These are phyloP conservation scores for Dryas drummondii DNA, from an alignment of 306 rosid genomes.

Conservation along the genomic window DNA sequence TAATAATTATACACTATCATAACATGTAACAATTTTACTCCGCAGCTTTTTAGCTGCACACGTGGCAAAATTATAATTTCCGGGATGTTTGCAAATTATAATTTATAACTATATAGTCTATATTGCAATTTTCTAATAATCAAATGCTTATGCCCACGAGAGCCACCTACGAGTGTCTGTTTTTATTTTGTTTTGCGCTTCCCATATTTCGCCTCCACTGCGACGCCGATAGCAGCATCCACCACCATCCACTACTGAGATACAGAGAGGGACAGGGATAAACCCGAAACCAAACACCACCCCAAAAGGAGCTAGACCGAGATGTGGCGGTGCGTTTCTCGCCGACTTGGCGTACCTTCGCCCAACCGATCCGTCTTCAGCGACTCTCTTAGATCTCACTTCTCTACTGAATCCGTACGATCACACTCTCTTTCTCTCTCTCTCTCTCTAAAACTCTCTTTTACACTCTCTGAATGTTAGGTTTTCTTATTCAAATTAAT, in stretches of 20 bases:
- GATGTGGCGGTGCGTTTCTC: slow-evolving; percentile 96
- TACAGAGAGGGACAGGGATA: not conserved
- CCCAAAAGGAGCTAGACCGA: not conserved
- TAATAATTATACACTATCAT: no score
- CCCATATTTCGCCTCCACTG: slow-evolving; percentile 16
- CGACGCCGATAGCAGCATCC: slow-evolving; percentile 8
- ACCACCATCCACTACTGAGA: not conserved
- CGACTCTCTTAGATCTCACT: slow-evolving; percentile 56
- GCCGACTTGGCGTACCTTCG: slow-evolving; percentile 54
- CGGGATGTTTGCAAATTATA: no score
- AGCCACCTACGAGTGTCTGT: not conserved
- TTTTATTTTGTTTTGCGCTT: not conserved
- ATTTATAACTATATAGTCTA: no score
- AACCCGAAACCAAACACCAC: not conserved
- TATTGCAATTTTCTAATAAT: not conserved
- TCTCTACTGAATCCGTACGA: slow-evolving; percentile 58
- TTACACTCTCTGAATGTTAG: slow-evolving; percentile 10
- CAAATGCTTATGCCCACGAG: not conserved
- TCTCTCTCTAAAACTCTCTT: no score
- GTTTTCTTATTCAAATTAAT: not conserved
- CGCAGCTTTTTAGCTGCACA: no score
- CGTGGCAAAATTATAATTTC: no score
- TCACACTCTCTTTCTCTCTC: not conserved
- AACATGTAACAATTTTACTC: no score
- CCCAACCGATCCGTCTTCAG: slow-evolving; percentile 43